Conservation (phyloP, 1,284 basidiomycete species). For the Ganoderma lucidum region DNA sequence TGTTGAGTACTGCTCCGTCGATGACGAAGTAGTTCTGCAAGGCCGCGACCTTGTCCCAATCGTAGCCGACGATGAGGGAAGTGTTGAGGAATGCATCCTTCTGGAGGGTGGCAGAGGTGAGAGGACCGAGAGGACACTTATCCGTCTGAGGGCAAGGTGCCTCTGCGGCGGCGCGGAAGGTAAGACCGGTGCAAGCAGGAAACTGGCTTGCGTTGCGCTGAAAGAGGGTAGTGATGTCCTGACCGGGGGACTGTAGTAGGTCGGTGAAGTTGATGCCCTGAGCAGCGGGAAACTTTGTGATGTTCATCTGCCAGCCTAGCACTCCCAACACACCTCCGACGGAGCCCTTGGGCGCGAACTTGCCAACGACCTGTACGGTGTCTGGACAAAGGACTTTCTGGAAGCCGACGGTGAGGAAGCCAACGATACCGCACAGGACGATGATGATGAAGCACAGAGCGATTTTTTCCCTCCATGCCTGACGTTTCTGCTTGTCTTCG, state of each 20-base stretch:
- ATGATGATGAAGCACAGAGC: constrained; percentile 90
- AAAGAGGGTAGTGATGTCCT: constrained; percentile 92
- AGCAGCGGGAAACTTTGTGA: constrained; percentile 61
- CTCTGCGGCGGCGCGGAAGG: constrained; percentile 76
- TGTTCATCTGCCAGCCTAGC: constrained; percentile 82
- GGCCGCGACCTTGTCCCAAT: constrained; percentile 84
- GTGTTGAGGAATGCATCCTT: constrained; percentile 72
- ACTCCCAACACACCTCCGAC: constrained; percentile 75
- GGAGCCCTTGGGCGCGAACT: constrained; percentile 74
- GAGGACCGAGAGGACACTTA: constrained; percentile 68
- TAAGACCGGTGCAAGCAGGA: constrained; percentile 66
- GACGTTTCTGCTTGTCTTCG: constrained; percentile 78
- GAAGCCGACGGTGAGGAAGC: constrained; percentile 95
- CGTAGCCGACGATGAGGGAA: constrained; percentile 79
- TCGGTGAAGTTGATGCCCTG: constrained; percentile 67
- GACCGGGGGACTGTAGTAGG: constrained; percentile 64
- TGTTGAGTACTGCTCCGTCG: constrained; percentile 94
- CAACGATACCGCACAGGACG: constrained; percentile 82
- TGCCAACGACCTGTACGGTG: constrained; percentile 59
- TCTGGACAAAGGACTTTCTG: constrained; percentile 92
- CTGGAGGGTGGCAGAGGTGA: constrained; percentile 64
- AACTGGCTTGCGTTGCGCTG: constrained; percentile 72
- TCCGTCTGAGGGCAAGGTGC: constrained; percentile 69
- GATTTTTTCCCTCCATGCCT: constrained; percentile 99
- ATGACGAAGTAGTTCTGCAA: constrained; percentile 84